Percentiles rank a stretch among this genome's conserved stretches.
phyloP scores from a whole-genome alignment of 345 rosid species.

The Populus tremula region DNA sequence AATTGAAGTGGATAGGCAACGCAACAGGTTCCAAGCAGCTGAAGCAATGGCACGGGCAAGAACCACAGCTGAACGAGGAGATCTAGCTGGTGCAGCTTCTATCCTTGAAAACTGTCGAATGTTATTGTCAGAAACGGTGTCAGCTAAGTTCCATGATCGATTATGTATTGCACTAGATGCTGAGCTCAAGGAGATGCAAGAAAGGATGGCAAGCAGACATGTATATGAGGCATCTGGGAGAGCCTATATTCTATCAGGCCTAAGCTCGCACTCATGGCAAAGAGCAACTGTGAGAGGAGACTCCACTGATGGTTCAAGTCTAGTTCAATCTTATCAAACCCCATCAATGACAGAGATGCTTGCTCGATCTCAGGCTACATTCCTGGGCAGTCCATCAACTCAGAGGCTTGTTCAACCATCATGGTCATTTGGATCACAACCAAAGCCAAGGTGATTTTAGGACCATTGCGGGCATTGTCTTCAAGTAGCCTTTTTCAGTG shows the following conservation, averaged over 20 bases:
- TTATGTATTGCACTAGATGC: slow-evolving; percentile 75
- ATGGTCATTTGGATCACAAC: slow-evolving; percentile 56
- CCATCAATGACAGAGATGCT: slow-evolving; percentile 97
- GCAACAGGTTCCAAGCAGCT: slow-evolving; percentile 84
- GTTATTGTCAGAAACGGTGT: slow-evolving; percentile 53
- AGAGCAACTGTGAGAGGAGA: slow-evolving; percentile 97
- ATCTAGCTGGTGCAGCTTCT: slow-evolving; percentile 63
- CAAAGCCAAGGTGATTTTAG: slow-evolving; percentile 65
- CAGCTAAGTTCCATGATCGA: slow-evolving; percentile 66
- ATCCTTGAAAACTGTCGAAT: slow-evolving; percentile 62
- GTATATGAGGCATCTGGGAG: slow-evolving; percentile 91
- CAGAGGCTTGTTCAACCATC: slow-evolving; percentile 68
- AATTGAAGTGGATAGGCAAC: slow-evolving; percentile 90
- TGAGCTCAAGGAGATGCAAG: slow-evolving; percentile 96
- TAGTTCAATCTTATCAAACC: slow-evolving; percentile 77
- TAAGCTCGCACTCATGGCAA: slow-evolving; percentile 99
- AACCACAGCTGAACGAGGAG: slow-evolving; percentile 71
- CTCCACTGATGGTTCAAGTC: slow-evolving; percentile 79
- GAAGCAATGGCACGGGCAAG: slow-evolving; percentile 84
- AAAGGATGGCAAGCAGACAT: slow-evolving; percentile 89
- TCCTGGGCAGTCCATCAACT: slow-evolving; percentile 50
- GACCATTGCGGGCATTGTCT: slow-evolving; percentile 1
- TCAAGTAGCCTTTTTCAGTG: slow-evolving; percentile 5
- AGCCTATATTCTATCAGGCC: slow-evolving; percentile 92
- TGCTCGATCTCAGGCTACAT: slow-evolving; percentile 63